Percentiles rank a stretch among this genome's conserved stretches.
These are phyloP conservation scores for Arctium lappa DNA, from an alignment of 129 eudicot species.

Conservation along the genomic window DNA sequence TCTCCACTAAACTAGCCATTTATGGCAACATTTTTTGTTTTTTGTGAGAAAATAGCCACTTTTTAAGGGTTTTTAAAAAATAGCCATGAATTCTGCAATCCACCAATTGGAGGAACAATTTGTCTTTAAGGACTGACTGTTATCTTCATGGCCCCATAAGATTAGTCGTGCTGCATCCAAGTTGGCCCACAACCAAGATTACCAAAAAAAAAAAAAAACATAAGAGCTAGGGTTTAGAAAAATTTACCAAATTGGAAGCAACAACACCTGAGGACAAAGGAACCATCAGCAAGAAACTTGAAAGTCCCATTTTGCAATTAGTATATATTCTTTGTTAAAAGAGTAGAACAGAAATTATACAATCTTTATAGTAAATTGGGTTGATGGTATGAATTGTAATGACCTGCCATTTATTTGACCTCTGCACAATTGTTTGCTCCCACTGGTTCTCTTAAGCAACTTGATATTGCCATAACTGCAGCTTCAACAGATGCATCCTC, in stretches of 20 bases:
- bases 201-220: too few relatives aligned
- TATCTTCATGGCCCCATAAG: too few relatives aligned
- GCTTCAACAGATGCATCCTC: constrained; percentile 98
- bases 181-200: too few relatives aligned
- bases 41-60: too few relatives aligned
- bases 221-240: too few relatives aligned
- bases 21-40: background rate
- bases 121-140: background rate
- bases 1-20: background rate
- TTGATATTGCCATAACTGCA: constrained; percentile 90
- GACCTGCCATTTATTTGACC: constrained; percentile 49
- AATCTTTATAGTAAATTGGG: background rate
- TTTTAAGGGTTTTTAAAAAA: background rate
- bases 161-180: background rate
- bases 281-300: background rate
- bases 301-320: background rate
- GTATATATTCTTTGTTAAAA: background rate
- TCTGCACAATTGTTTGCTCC: constrained; percentile 88
- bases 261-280: background rate
- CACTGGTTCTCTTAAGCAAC: constrained; percentile 91
- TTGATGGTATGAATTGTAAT: background rate
- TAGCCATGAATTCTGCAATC: too few relatives aligned
- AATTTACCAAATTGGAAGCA: too few relatives aligned
- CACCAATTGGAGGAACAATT: too few relatives aligned
- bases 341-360: too few relatives aligned